A percentile compares a stretch with the other conserved stretches of the same genome.
Conservation (phyloP, 225 moss, liverwort and hornwort species). For the Bryoerythrophyllum caledonicum region DNA sequence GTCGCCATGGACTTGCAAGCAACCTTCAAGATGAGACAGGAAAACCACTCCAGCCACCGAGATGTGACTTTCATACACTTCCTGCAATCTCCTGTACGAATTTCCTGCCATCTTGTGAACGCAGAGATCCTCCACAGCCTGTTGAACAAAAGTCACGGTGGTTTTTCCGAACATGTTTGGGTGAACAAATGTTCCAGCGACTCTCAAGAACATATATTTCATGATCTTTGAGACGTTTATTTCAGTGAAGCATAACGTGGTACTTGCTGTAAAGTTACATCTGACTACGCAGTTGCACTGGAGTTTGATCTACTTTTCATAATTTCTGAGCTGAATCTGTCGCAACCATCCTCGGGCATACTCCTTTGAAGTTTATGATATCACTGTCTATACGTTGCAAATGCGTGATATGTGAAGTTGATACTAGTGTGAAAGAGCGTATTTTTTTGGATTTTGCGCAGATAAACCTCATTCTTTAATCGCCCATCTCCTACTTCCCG, state of each 20-base stretch:
- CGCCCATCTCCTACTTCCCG: too few relatives aligned
- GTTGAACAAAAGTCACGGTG: slow-evolving; percentile 5
- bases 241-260: neutral
- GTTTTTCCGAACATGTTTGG: neutral
- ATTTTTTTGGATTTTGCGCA: slow-evolving; percentile 25
- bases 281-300: neutral
- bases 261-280: neutral
- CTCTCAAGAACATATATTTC: neutral
- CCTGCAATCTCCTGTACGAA: slow-evolving; percentile 54
- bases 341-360: neutral
- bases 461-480: slow-evolving; percentile 64
- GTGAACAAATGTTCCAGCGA: neutral
- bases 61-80: slow-evolving; percentile 85
- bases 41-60: slow-evolving; percentile 72
- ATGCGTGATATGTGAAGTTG: neutral
- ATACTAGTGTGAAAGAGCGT: neutral
- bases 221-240: neutral
- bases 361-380: neutral
- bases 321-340: slow-evolving; percentile 9
- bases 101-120: slow-evolving; percentile 32
- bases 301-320: neutral
- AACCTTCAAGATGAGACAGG: slow-evolving; percentile 83
- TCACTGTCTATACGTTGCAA: neutral
- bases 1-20: slow-evolving; percentile 94
- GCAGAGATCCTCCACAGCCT: slow-evolving; percentile 58